These are phyloP conservation scores for Aspergillus glaucus DNA, from an alignment of 2,329 filamentous ascomycete genomes.

Conservation along the genomic window DNA sequence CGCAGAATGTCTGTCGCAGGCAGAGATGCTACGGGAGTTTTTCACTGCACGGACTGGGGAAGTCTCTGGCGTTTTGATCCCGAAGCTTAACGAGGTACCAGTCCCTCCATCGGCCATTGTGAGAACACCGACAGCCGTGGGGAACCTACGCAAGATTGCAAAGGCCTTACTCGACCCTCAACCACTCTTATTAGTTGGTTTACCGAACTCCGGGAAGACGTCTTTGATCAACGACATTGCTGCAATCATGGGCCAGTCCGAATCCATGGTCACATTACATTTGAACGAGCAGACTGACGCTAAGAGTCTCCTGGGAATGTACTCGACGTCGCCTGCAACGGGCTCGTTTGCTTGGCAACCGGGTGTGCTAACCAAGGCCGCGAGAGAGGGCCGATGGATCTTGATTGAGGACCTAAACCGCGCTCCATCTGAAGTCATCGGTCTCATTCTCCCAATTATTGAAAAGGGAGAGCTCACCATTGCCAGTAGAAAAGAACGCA, in stretches of 20 bases:
- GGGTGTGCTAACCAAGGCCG: constrained; percentile 87
- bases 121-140: constrained; percentile 63
- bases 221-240: constrained; percentile 77
- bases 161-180: constrained; percentile 58
- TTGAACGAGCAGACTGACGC: constrained; percentile 97
- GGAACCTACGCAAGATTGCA: constrained; percentile 67
- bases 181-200: constrained; percentile 74
- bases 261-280: constrained; percentile 85
- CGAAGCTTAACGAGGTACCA: constrained; percentile 47
- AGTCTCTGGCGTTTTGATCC: constrained; percentile 63
- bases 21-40: constrained; percentile 23
- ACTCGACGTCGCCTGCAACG: constrained; percentile 79
- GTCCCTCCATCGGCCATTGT: constrained; percentile 52
- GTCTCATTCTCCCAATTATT: constrained; percentile 83
- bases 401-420: constrained; percentile 95
- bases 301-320: constrained; percentile 90
- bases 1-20: constrained; percentile 16
- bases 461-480: constrained; percentile 88
- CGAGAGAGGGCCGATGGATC: constrained; percentile 91
- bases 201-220: constrained; percentile 86
- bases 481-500: constrained; percentile 77
- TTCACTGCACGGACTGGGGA: constrained; percentile 58
- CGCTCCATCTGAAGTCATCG: constrained; percentile 90
- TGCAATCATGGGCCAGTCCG: constrained; percentile 68
- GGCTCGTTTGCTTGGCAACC: constrained; percentile 89